phyloP scores from a whole-genome alignment of 768 basidiomycete species.

The Stropharia rugosoannulata region DNA sequence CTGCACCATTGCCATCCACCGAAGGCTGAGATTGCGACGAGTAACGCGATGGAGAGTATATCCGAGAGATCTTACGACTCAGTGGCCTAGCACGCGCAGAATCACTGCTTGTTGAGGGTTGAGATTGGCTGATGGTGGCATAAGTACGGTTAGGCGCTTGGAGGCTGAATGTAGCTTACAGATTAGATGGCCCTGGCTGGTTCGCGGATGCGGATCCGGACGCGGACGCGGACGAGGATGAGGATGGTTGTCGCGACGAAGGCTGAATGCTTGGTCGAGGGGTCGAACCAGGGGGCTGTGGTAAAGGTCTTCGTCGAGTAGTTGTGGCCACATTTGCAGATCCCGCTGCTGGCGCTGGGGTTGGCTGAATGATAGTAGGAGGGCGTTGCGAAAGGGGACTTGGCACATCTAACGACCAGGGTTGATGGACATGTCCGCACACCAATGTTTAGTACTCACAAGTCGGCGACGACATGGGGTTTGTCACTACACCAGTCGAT shows the following conservation, averaged over 20 bases:
- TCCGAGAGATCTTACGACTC: slow-evolving; percentile 15
- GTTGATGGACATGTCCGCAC: neutral
- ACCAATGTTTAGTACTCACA: slow-evolving; percentile 2
- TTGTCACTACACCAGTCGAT: neutral
- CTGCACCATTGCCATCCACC: slow-evolving; percentile 11
- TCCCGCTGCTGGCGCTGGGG: slow-evolving; percentile 2
- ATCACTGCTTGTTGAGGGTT: neutral
- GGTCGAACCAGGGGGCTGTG: slow-evolving; percentile 14
- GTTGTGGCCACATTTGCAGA: neutral
- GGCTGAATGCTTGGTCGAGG: neutral
- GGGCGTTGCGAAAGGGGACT: slow-evolving; percentile 7
- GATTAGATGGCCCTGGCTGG: slow-evolving; percentile 9
- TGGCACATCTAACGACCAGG: slow-evolving; percentile 5
- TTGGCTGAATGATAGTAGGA: neutral
- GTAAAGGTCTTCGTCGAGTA: slow-evolving; percentile 16
- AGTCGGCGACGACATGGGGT: neutral
- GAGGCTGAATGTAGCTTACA: slow-evolving; percentile 8
- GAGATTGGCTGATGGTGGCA: neutral
- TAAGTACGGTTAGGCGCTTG: neutral
- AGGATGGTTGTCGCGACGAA: neutral
- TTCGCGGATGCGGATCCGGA: neutral
- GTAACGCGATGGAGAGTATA: slow-evolving; percentile 6
- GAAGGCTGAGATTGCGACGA: neutral
- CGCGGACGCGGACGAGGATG: neutral
- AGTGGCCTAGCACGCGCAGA: neutral